Evolutionary conservation across 495 filamentous ascomycete genomes (phyloP), one percentile per base, ranked within the genome.

Genomic region (Penicillium coprophilum): DNA sequence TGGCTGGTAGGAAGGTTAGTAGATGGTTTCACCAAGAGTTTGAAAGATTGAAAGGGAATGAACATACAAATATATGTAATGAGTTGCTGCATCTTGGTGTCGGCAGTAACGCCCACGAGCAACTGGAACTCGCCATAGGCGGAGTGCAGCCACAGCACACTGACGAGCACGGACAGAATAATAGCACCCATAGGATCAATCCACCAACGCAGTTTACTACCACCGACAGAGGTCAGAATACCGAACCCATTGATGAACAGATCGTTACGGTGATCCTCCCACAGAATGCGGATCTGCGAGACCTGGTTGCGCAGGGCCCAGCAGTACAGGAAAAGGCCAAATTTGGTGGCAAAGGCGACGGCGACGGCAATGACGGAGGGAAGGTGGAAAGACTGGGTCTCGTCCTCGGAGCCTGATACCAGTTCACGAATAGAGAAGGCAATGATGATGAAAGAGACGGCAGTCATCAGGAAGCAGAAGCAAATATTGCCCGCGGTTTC

Each of bases 401-500:
- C 67, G 12, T 57, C 65, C 12, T 71, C 64, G 17, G 71, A 78
- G 41, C 73, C 76, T 6, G 50, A 56, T 11, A 69, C 77, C 8
- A 98, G 76, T 34, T 95, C 87, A 21, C 85, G 80, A 27, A 83
- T 76, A 0, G 91, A 91, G 69, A 96, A 87, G 40, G 93, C 91
- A 57, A 98, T 91, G 21, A 98, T 80, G 70, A 97, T 89, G 59
- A 90, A 79, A 3, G 92, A 96, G 17, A 98, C 93, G 44, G 90
- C 77, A 45, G 84, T 89, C 94, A 98, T 98, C 63, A 98, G 80
- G 75, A 95, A 96, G 74, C 93, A 96, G 79, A 98, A 98, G 58
- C 87, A 84, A 62, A 98, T 97, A 66, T 97, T 98, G 44, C 94
- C 94, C 1, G 91, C 90, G 6, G 92, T 97, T 72, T 98, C 94